Evolutionary conservation across 805 yeast genomes (phyloP), one percentile per base, ranked within the genome.

Genomic region (Ascoidea rubescens): DNA sequence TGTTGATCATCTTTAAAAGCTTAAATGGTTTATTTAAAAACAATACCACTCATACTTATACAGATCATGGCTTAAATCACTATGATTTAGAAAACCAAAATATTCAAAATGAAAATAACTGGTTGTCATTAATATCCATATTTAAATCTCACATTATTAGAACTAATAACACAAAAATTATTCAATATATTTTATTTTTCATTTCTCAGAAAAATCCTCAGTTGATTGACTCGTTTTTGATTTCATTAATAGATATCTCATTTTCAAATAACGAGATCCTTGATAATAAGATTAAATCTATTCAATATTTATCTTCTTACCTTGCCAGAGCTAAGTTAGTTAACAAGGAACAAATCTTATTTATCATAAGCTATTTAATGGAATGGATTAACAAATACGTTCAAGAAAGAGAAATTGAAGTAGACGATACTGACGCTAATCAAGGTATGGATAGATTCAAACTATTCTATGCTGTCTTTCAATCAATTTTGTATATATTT

Each of bases 261-360:
- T 83, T 93, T 64, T 77, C 82, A 50, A 75, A 82, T 7, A 70
- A 72, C 47, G 89, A 85, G 63, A 75, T 80, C 31, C 69, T 80
- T 44, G 91, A 87, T 52, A 83, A 80, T 57, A 77, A 95, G 58
- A 79, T 88, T 57, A 90, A 90, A 69, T 85, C 96, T 2, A 77
- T 90, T 76, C 98, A 93, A 66, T 91, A 93, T 64, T 74, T 91
- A 52, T 82, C 96, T 1, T 87, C 96, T 2, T 91, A 82, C 62
- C 79, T 91, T 54, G 93, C 98, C 1, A 76, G 99, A 52, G 96
- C 96, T 8, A 79, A 80, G 56, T 77, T 78, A 46, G 70, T 91
- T 32, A 71, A 86, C 1, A 77, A 78, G 51, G 73, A 78, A 45
- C 97, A 91, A 66, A 74, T 93, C 21, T 73, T 83, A 5, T 86